A percentile compares a stretch with the other conserved stretches of the same genome.
Conservation (phyloP, 108 stramenopile genomes). For the Skeletonema grethae region DNA sequence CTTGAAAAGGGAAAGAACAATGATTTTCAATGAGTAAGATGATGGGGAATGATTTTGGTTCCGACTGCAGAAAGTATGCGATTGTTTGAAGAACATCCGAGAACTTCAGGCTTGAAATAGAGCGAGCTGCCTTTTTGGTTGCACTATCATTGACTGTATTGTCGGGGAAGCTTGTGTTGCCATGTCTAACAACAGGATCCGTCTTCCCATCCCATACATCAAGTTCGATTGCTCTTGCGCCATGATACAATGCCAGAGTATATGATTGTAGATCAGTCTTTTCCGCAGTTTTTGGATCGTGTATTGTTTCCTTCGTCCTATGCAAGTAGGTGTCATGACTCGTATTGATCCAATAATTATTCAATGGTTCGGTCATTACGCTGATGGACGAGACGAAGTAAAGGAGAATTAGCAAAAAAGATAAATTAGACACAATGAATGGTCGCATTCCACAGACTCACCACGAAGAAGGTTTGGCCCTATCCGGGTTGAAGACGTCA, state of each 20-base stretch:
- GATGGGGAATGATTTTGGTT: constrained; percentile 82
- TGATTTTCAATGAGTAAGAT: constrained; percentile 97
- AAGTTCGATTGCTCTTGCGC: constrained; percentile 95
- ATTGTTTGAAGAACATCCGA: constrained; percentile 68
- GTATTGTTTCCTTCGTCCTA: constrained; percentile 93
- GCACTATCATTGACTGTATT: constrained; percentile 2
- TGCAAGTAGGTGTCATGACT: constrained; percentile 97
- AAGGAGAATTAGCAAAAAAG: not conserved
- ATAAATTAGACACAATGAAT: not conserved
- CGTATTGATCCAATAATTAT: constrained; percentile 92
- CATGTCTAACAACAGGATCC: constrained; percentile 52
- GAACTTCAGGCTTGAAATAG: constrained; percentile 35
- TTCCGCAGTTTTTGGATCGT: constrained; percentile 34
- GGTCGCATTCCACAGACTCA: not conserved
- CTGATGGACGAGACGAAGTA: constrained; percentile 48
- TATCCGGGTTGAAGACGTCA: constrained; percentile 66
- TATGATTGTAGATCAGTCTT: constrained; percentile 82
- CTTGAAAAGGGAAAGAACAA: constrained; percentile 85
- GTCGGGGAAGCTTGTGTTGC: constrained; percentile 20
- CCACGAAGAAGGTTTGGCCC: constrained; percentile 43
- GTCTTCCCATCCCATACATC: constrained; percentile 95
- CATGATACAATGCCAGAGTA: constrained; percentile 70
- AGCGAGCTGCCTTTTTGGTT: constrained; percentile 4
- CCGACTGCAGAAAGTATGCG: constrained; percentile 59
- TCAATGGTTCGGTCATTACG: constrained; percentile 71